phyloP scores from a whole-genome alignment of 768 basidiomycete genomes.

The Plicaturopsis crispa region DNA sequence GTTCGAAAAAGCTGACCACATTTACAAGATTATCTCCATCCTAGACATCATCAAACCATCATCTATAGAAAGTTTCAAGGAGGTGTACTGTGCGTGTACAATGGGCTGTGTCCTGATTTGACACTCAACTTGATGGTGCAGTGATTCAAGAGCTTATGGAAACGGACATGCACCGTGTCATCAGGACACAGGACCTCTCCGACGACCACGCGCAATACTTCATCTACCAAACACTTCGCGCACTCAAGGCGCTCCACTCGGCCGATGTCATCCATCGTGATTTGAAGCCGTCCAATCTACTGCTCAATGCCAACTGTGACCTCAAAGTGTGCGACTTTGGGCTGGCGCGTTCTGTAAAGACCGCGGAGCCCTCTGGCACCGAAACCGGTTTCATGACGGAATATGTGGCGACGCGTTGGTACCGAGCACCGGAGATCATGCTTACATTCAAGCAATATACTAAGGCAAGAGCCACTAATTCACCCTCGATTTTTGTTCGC shows the following conservation, averaged over 20 bases:
- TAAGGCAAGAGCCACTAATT: constrained; percentile 46
- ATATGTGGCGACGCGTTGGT: constrained; percentile 99
- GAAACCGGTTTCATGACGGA: constrained; percentile 92
- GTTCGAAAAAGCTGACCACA: background rate
- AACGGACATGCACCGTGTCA: constrained; percentile 95
- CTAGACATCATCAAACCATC: constrained; percentile 83
- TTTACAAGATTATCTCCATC: constrained; percentile 73
- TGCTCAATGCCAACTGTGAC: constrained; percentile 97
- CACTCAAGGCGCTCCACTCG: constrained; percentile 92
- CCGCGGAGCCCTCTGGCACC: constrained; percentile 77
- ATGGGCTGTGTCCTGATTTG: constrained; percentile 1
- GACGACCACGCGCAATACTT: constrained; percentile 96
- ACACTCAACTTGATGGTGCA: constrained; percentile 18
- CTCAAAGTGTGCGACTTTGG: constrained; percentile 96
- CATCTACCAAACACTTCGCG: constrained; percentile 90
- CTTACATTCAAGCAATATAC: constrained; percentile 98
- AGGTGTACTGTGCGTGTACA: constrained; percentile 60
- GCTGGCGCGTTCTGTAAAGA: constrained; percentile 82
- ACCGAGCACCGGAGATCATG: constrained; percentile 99
- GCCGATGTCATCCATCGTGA: constrained; percentile 96
- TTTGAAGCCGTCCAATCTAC: constrained; percentile 93
- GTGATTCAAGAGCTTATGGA: constrained; percentile 93
- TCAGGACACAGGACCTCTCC: constrained; percentile 88
- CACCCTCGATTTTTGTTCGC: too few relatives aligned
- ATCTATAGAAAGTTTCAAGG: constrained; percentile 77